A percentile compares a stretch with the other conserved stretches of the same genome.
Conservation (phyloP, 768 basidiomycete species). For the Bullera alba region DNA sequence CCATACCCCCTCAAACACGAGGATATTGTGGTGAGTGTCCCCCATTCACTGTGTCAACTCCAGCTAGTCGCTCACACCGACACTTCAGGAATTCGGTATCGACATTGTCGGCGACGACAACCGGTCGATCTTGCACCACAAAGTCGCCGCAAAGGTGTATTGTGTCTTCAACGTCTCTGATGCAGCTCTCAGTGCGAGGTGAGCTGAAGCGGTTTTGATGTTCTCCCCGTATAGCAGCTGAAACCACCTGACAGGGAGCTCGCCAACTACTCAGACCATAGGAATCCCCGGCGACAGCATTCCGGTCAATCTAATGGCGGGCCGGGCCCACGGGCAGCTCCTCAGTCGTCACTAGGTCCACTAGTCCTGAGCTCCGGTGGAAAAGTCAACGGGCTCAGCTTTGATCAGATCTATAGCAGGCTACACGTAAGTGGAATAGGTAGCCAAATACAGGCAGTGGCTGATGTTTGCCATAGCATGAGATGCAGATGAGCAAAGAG, state of each 20-base stretch:
- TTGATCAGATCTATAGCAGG: constrained; percentile 82
- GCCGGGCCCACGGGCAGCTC: too few species aligned
- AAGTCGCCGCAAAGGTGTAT: constrained; percentile 89
- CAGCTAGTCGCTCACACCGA: neutral
- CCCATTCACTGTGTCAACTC: neutral
- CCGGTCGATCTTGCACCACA: constrained; percentile 95
- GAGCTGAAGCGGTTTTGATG: neutral
- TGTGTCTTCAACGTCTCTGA: constrained; percentile 85
- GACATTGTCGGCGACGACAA: constrained; percentile 99
- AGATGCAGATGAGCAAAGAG: constrained; percentile 92
- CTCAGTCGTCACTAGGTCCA: constrained; percentile 12
- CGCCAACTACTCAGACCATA: neutral
- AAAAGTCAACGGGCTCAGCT: constrained; percentile 64
- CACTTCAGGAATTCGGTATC: constrained; percentile 86
- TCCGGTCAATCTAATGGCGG: neutral
- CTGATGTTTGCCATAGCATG: constrained; percentile 53
- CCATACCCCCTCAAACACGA: constrained; percentile 90
- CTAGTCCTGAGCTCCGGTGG: constrained; percentile 51
- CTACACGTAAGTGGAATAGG: constrained; percentile 54
- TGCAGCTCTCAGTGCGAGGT: constrained; percentile 47
- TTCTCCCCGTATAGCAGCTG: too few species aligned
- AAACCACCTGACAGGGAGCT: neutral
- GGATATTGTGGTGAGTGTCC: constrained; percentile 75
- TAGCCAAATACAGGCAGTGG: neutral
- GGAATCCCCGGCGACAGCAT: neutral